Conservation (phyloP, 176 grass and related monocot genomes). For the Ananas comosus region DNA sequence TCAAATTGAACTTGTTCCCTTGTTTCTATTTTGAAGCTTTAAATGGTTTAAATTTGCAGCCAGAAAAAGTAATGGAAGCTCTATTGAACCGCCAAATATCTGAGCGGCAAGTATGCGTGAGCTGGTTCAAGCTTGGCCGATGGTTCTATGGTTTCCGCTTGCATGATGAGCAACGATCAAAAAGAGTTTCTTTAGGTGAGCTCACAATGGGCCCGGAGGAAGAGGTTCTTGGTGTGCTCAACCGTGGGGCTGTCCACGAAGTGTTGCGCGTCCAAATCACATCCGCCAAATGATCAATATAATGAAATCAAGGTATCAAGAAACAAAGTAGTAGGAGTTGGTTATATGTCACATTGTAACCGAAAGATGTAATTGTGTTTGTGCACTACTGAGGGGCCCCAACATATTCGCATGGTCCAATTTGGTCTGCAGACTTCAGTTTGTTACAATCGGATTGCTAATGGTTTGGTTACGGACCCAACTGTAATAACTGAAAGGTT, state of each 20-base stretch:
- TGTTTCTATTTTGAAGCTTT: conserved; percentile 4
- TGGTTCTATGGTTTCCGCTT: conserved; percentile 86
- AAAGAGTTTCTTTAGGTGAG: conserved; percentile 40
- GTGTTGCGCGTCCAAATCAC: conserved; percentile 62
- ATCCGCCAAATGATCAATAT: conserved; percentile 3
- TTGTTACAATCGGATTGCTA: too few species aligned
- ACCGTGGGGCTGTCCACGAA: conserved; percentile 71
- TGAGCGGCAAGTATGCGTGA: conserved; percentile 44
- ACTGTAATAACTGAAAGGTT: too few species aligned
- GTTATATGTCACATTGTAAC: too few species aligned
- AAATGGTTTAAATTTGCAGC: conserved; percentile 24
- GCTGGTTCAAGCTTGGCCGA: conserved; percentile 49
- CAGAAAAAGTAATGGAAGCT: conserved; percentile 43
- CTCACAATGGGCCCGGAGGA: conserved; percentile 39
- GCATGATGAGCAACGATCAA: conserved; percentile 40
- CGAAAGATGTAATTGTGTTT: too few species aligned
- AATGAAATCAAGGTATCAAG: too few species aligned
- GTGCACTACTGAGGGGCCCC: too few species aligned
- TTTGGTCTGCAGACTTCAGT: too few species aligned
- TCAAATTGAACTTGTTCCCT: neutral
- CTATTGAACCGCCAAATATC: conserved; percentile 38
- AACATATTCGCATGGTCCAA: too few species aligned
- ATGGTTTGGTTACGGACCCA: too few species aligned
- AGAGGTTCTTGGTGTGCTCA: conserved; percentile 49
- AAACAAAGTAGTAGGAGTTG: too few species aligned